Conservation (phyloP, 345 rosid genomes). For the Psidium friedrichsthalianum region DNA sequence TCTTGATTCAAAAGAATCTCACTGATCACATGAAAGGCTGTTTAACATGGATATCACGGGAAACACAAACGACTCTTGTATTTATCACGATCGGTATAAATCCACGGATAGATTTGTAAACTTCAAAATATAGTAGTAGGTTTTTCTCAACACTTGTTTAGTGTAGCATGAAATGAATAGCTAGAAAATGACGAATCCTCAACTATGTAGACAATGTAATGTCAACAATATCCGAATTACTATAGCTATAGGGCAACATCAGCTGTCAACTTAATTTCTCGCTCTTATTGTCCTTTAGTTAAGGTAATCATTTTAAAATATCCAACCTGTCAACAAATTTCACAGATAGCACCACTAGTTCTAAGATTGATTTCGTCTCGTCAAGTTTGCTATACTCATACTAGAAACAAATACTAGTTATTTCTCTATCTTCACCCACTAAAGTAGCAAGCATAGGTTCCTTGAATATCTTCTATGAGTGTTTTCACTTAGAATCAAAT, state of each 20-base stretch:
- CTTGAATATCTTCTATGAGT: neutral
- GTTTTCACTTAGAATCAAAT: neutral
- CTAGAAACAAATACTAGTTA: rapidly evolving
- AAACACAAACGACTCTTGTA: too few relatives aligned
- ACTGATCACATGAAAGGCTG: too few relatives aligned
- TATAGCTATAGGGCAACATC: neutral
- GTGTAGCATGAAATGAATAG: neutral
- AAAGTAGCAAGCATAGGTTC: neutral
- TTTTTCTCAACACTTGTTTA: neutral
- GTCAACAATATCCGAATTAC: neutral
- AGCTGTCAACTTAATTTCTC: neutral
- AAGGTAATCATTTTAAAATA: neutral
- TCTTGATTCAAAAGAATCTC: too few relatives aligned
- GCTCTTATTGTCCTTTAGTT: neutral
- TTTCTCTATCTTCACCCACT: neutral
- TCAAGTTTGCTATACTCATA: neutral
- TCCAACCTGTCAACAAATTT: neutral
- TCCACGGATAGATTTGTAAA: too few relatives aligned
- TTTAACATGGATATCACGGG: too few relatives aligned
- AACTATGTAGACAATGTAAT: neutral
- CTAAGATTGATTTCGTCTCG: neutral
- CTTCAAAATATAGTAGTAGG: too few relatives aligned
- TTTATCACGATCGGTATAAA: too few relatives aligned
- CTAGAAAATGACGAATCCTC: neutral
- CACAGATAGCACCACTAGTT: neutral